Evolutionary conservation across 805 yeast species (phyloP), one percentile per base, ranked within the genome.

Genomic region (Yamadazyma philogaea): DNA sequence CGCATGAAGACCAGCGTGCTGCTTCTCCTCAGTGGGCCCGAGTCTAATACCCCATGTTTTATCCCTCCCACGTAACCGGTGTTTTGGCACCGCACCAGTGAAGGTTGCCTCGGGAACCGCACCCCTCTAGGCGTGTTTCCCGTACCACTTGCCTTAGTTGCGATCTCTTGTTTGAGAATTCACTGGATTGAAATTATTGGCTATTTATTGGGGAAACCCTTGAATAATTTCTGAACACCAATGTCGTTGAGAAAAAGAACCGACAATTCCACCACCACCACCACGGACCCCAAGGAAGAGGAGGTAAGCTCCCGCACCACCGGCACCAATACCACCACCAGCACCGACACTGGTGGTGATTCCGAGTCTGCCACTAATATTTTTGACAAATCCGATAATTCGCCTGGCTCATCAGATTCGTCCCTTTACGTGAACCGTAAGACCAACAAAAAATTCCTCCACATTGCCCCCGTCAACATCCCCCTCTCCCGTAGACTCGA

Each of bases 401-500:
- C 28, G 4, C 3, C 28, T 7, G 28, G 12, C 12, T 11, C 28
- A 5, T n/a, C 28, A 11, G 28, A 24, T 24, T 24, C 28, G 28
- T 24, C 28, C 4, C 28, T 24, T 24, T 24, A 24, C 12, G 28
- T 24, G 4, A 24, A 11, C 28, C 28, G 28, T 24, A 24, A 24
- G 10, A 24, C 28, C 28, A 6, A 18, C 3, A 34, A 35, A 30
- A 45, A 41, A 14, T 34, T 53, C 20, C 45, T 70, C 34, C 56
- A 70, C 48, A 64, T 77, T 53, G 84, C 84, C 3, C 87, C 83
- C 5, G 63, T 72, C 39, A 64, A 60, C 14, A 75, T 81, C 2
- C 87, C 91, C 1, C 51, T 76, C 39, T 54, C 62, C 20, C 68
- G 82, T 47, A 64, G 95, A 37, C 54, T 80, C 14, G 83, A 88